Percentiles rank a stretch among this genome's conserved stretches.
Conservation (phyloP, 257 asterid species). For the Scutellaria barbata region DNA sequence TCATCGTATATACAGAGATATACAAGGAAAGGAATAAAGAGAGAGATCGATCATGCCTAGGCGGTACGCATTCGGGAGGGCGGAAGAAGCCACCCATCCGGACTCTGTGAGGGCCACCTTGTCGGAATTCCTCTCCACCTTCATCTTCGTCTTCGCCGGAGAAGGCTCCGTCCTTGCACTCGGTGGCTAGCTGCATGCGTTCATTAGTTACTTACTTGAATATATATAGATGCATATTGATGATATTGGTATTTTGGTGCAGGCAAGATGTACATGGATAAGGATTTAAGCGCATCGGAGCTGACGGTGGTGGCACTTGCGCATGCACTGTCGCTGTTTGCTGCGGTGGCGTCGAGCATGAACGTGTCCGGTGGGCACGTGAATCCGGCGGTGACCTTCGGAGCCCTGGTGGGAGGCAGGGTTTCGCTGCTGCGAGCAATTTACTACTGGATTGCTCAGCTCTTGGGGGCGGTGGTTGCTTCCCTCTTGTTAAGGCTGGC, state of each 20-base stretch:
- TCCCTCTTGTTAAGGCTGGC: conserved; percentile 67
- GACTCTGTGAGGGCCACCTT: conserved; percentile 84
- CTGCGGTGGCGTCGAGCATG: conserved; percentile 84
- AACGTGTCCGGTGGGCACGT: conserved; percentile 94
- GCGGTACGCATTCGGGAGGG: conserved; percentile 76
- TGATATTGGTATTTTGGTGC: no score
- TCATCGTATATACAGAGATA: no score
- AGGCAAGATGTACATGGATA: conserved; percentile 66
- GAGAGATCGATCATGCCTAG: conserved; percentile 50
- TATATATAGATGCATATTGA: no score
- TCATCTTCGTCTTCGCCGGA: conserved; percentile 87
- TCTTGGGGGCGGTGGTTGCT: conserved; percentile 77
- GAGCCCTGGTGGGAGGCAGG: conserved; percentile 88
- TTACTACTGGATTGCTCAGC: conserved; percentile 96
- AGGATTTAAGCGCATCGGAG: conserved; percentile 59
- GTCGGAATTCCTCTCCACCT: conserved; percentile 80
- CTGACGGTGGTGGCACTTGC: conserved; percentile 69
- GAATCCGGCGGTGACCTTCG: conserved; percentile 92
- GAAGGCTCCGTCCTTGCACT: conserved; percentile 91
- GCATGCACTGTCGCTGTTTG: conserved; percentile 71
- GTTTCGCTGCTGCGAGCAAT: conserved; percentile 73
- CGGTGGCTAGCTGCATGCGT: conserved; percentile 33
- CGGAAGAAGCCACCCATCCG: conserved; percentile 94
- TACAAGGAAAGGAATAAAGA: no score
- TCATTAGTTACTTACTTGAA: no score